phyloP scores from a whole-genome alignment of 805 yeast genomes.

The Hanseniaspora hatyaiensis region DNA sequence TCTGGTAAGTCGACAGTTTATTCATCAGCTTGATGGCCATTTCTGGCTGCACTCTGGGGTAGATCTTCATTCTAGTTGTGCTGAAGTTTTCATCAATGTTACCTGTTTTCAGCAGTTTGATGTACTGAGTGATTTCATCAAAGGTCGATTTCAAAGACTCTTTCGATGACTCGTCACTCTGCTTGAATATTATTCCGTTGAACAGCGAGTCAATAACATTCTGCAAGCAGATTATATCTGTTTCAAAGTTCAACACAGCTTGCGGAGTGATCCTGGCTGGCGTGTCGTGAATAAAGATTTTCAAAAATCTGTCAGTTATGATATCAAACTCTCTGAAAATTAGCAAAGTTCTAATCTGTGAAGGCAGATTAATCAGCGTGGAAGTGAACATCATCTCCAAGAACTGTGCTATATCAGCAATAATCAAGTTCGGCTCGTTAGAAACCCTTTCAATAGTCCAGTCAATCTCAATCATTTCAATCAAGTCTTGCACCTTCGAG shows the following conservation, averaged over 20 bases:
- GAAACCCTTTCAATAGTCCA: slow-evolving; percentile 51
- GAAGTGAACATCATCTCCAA: slow-evolving; percentile 76
- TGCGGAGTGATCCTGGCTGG: slow-evolving; percentile 43
- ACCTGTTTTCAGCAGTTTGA: slow-evolving; percentile 56
- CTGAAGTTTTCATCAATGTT: slow-evolving; percentile 48
- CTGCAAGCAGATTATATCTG: slow-evolving; percentile 72
- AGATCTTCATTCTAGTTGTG: slow-evolving; percentile 52
- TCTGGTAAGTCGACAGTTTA: slow-evolving; percentile 35
- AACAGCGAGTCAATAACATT: slow-evolving; percentile 30
- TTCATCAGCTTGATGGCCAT: slow-evolving; percentile 51
- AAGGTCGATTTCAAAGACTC: slow-evolving; percentile 51
- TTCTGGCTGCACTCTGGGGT: slow-evolving; percentile 62
- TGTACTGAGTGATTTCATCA: slow-evolving; percentile 66
- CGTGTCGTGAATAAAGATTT: slow-evolving; percentile 43
- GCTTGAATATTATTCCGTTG: slow-evolving; percentile 19
- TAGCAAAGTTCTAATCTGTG: slow-evolving; percentile 63
- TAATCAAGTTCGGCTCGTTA: slow-evolving; percentile 56
- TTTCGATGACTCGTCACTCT: slow-evolving; percentile 7
- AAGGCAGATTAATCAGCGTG: slow-evolving; percentile 71
- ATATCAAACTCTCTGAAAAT: slow-evolving; percentile 79
- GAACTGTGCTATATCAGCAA: slow-evolving; percentile 75
- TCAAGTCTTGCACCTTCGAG: slow-evolving; percentile 60
- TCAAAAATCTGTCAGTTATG: slow-evolving; percentile 58
- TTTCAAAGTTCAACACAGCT: slow-evolving; percentile 61
- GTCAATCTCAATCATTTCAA: slow-evolving; percentile 76